Base-by-base conservation (phyloP, 2,329 filamentous ascomycete genomes). In the Ascochyta clinopodiicola region DNA sequence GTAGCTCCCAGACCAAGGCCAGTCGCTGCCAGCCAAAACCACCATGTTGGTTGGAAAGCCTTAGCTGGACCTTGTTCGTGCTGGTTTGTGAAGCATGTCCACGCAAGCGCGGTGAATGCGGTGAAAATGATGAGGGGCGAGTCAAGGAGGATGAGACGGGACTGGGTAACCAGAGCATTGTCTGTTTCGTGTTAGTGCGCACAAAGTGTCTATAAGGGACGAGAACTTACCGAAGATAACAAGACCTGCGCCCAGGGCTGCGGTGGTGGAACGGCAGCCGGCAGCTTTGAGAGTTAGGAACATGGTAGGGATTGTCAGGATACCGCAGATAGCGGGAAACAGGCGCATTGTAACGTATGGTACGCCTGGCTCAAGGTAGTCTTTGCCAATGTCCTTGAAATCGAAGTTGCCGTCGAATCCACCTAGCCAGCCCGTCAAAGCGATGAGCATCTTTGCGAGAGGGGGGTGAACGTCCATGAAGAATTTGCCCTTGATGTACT, bases 401-500 rank as follows among this genome's bases (percentile, higher is more conserved):
- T 98, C 95, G 75, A 99, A 99, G 61, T 92, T 84, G 62, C 95
- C 95, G 73, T 97, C 86, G 76, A 98, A 99, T 49, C 95, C 95
- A 69, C 93, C 95, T 61, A 97, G 79, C 88, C 90, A 99, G 67
- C 94, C 95, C 61, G 93, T 92, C 57, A 99, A 86, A 47, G 95
- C 96, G 70, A 99, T 94, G 66, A 99, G 87, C 74, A 99, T 86
- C 82, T 99, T 99, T 64, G 95, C 95, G 57, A 99, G 84, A 40
- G 95, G 95, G 29, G 95, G 95, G 75, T 99, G 95, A n/a, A 99
- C 95, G 75, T 99, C 95, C 95, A 99, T 99, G 78, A 99, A 99
- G 85, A 99, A 99, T 75, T 85, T 89, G 72, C 95, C 95, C 83
- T 99, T 98, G 84, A 99, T 98, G 78, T 99, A 99, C 79, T 99